Evolutionary conservation across 2,329 filamentous ascomycete species (phyloP).

Genomic region (Fusarium drepaniforme): DNA sequence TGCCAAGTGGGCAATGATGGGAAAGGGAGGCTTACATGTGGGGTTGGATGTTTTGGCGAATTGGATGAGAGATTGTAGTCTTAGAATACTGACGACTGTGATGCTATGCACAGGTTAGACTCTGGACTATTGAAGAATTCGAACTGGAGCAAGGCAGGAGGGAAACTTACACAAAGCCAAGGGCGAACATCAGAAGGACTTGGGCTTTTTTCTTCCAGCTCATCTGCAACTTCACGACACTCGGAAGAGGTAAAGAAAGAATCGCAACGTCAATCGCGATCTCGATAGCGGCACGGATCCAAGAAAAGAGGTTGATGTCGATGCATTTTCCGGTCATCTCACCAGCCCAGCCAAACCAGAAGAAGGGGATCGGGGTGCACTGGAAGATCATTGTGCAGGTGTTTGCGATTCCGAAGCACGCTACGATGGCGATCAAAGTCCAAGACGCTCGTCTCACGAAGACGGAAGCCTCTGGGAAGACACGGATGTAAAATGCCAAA

Average conservation of each 20-base stretch:
- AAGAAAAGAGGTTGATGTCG: conserved; percentile 22
- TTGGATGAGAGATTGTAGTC: background rate
- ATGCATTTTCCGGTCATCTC: conserved; percentile 11
- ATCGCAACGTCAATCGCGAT: conserved; percentile 19
- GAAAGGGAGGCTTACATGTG: background rate
- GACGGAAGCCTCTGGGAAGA: conserved; percentile 10
- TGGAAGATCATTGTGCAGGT: conserved; percentile 21
- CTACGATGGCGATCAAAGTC: conserved; percentile 8
- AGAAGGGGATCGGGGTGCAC: conserved; percentile 13
- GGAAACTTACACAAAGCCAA: conserved; percentile 5
- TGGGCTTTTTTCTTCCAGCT: conserved; percentile 21
- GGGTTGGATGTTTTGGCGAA: background rate
- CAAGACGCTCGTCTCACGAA: conserved; percentile 4
- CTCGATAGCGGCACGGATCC: conserved; percentile 19
- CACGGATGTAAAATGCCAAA: conserved; percentile 17
- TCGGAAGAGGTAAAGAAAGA: conserved; percentile 9
- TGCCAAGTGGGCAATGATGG: background rate
- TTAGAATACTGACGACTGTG: background rate
- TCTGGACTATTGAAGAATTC: background rate
- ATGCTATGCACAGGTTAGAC: background rate
- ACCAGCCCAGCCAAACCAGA: conserved; percentile 15
- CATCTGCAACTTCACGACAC: conserved; percentile 16
- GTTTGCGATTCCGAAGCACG: conserved; percentile 16
- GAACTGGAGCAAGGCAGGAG: too few relatives aligned
- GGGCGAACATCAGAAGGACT: conserved; percentile 12